phyloP scores from a whole-genome alignment of 1,284 basidiomycete genomes.

The Ganoderma resinaceum region DNA sequence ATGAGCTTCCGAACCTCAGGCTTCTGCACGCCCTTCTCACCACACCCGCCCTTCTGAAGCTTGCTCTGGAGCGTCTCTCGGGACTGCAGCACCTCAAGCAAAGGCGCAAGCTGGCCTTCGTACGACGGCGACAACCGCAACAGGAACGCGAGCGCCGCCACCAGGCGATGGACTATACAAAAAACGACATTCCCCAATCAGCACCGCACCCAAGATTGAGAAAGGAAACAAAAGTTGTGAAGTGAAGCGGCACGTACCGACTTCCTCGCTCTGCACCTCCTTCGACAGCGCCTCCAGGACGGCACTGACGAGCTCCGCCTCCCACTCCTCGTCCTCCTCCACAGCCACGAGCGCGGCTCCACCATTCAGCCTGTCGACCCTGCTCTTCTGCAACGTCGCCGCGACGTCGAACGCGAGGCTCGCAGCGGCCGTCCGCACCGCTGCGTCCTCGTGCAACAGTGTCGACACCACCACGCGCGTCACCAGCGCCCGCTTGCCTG shows the following conservation, averaged over 20 bases:
- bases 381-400: conserved; percentile 64
- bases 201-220: neutral
- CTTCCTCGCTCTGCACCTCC: conserved; percentile 79
- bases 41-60: conserved; percentile 55
- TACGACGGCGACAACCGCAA: conserved; percentile 74
- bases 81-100: conserved; percentile 79
- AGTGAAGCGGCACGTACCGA: conserved; percentile 64
- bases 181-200: neutral
- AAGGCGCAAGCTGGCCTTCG: conserved; percentile 54
- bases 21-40: conserved; percentile 61
- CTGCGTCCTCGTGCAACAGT: conserved; percentile 71
- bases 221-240: conserved; percentile 3
- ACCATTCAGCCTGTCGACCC: conserved; percentile 54
- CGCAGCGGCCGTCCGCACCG: conserved; percentile 80
- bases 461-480: conserved; percentile 64
- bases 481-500: conserved; percentile 34
- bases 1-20: conserved; percentile 68
- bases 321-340: conserved; percentile 79
- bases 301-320: conserved; percentile 82
- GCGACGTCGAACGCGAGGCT: conserved; percentile 83
- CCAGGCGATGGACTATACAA: conserved; percentile 75
- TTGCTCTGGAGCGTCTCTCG: conserved; percentile 60
- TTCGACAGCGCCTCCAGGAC: conserved; percentile 76
- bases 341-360: conserved; percentile 38
- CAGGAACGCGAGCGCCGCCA: conserved; percentile 77